A percentile compares a stretch with the other conserved stretches of the same genome.
Evolutionary conservation across 768 basidiomycete genomes (phyloP).

Genomic region (Sarcomyxa edulis): DNA sequence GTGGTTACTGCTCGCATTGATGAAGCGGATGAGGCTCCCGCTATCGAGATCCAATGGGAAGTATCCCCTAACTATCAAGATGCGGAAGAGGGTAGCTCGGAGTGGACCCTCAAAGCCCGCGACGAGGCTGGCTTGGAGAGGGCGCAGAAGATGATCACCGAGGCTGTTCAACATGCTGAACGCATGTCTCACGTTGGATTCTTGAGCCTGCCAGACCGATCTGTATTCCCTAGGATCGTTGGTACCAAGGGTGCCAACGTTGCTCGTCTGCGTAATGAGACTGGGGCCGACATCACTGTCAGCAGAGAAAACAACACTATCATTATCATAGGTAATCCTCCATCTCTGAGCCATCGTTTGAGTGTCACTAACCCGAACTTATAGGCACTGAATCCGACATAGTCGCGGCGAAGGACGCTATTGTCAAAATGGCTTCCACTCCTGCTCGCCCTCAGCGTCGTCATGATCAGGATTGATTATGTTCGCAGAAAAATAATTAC

Average conservation of each 20-base stretch:
- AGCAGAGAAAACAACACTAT: conserved; percentile 85
- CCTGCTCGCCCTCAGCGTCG: conserved; percentile 35
- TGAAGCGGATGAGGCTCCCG: conserved; percentile 47
- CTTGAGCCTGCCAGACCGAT: conserved; percentile 77
- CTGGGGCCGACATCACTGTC: conserved; percentile 88
- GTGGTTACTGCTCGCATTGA: conserved; percentile 79
- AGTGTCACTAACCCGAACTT: conserved; percentile 5
- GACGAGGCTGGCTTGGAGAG: conserved; percentile 75
- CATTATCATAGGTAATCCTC: conserved; percentile 71
- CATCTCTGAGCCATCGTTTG: neutral
- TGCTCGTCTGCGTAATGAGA: conserved; percentile 80
- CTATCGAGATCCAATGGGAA: conserved; percentile 63
- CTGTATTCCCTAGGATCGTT: conserved; percentile 89
- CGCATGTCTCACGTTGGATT: conserved; percentile 78
- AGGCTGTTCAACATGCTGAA: conserved; percentile 69
- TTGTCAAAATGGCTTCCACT: conserved; percentile 52
- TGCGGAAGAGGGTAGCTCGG: conserved; percentile 76
- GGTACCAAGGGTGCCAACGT: conserved; percentile 91
- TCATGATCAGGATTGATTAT: conserved; percentile 21
- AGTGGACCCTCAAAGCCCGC: conserved; percentile 80
- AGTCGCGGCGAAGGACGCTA: conserved; percentile 69
- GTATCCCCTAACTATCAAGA: conserved; percentile 74
- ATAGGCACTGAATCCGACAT: conserved; percentile 68
- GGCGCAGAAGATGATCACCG: conserved; percentile 60
- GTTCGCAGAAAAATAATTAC: neutral